phyloP scores from a whole-genome alignment of 106 monocot species.

The Vanilla planifolia region DNA sequence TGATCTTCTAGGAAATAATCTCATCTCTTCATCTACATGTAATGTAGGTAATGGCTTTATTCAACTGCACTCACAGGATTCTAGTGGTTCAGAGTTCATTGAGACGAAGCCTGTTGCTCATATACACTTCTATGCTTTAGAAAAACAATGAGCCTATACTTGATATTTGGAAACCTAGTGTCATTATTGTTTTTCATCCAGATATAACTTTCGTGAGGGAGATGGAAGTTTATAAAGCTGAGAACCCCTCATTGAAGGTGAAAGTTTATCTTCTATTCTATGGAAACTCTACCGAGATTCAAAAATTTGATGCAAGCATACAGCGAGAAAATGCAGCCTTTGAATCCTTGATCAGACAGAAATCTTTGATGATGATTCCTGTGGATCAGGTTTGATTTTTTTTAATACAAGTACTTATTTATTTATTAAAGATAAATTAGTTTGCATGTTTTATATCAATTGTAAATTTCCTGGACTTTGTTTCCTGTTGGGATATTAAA shows the following conservation, averaged over 20 bases:
- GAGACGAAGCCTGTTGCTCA: constrained; percentile 57
- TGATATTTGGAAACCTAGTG: constrained; percentile 68
- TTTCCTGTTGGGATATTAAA: too few species aligned
- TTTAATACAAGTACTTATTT: too few species aligned
- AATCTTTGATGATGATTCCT: constrained; percentile 96
- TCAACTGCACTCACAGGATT: constrained; percentile 15
- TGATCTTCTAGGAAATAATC: constrained; percentile 2
- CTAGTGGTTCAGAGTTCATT: constrained; percentile 8
- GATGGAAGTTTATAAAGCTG: constrained; percentile 93
- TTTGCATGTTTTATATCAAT: too few species aligned
- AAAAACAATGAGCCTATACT: constrained; percentile 65
- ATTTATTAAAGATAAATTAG: too few species aligned
- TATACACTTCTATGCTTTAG: constrained; percentile 89
- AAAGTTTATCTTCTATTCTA: constrained; percentile 95
- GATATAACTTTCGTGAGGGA: constrained; percentile 87
- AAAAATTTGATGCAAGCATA: constrained; percentile 94
- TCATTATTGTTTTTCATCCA: constrained; percentile 93
- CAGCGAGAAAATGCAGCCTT: constrained; percentile 84
- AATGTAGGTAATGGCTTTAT: constrained; percentile 18
- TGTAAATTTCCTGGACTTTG: too few species aligned
- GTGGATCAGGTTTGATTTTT: constrained; percentile 69
- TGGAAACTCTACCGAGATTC: constrained; percentile 90
- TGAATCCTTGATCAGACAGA: constrained; percentile 97
- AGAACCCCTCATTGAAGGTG: constrained; percentile 70
- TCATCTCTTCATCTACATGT: constrained; percentile 2